These are phyloP conservation scores for Phaeolepiota aurea DNA, from an alignment of 768 basidiomycete genomes.

Conservation along the genomic window DNA sequence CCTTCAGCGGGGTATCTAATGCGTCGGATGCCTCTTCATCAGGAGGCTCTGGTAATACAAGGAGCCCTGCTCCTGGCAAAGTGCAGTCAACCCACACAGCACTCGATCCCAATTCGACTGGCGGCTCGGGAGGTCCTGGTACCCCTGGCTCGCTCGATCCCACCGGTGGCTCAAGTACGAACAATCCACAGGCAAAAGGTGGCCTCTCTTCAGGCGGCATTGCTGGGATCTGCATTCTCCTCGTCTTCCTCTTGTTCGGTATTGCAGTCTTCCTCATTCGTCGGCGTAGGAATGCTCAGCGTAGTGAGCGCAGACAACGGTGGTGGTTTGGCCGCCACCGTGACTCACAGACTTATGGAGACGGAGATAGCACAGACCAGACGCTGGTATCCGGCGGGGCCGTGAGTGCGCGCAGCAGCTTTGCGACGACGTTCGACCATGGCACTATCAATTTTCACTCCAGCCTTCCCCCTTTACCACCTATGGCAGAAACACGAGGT, in stretches of 20 bases:
- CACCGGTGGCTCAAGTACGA: slow-evolving; percentile 8
- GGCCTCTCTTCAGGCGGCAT: slow-evolving; percentile 36
- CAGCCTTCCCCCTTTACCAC: slow-evolving; percentile 33
- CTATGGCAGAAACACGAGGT: slow-evolving; percentile 47
- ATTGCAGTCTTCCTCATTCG: slow-evolving; percentile 36
- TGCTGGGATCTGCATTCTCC: slow-evolving; percentile 32
- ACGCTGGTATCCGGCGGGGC: slow-evolving; percentile 13
- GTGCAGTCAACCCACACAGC: not conserved
- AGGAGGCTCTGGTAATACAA: not conserved
- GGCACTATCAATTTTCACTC: slow-evolving; percentile 12
- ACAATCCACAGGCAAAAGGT: slow-evolving; percentile 7
- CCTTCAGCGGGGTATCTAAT: not conserved
- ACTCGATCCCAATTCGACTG: not conserved
- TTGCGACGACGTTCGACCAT: slow-evolving; percentile 50
- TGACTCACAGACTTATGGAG: slow-evolving; percentile 16
- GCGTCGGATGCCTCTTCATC: not conserved
- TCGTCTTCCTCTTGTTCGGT: slow-evolving; percentile 23
- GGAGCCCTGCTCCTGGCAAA: not conserved
- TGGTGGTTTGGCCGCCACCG: slow-evolving; percentile 36
- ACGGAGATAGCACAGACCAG: slow-evolving; percentile 10
- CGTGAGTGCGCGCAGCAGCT: slow-evolving; percentile 45
- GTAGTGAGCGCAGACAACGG: slow-evolving; percentile 28
- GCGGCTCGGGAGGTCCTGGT: slow-evolving; percentile 4
- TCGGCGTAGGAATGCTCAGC: slow-evolving; percentile 32
- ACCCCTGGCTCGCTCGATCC: slow-evolving; percentile 1